These are phyloP conservation scores for Cordyceps cicadae DNA, from an alignment of 2,329 filamentous ascomycete species.

Conservation along the genomic window DNA sequence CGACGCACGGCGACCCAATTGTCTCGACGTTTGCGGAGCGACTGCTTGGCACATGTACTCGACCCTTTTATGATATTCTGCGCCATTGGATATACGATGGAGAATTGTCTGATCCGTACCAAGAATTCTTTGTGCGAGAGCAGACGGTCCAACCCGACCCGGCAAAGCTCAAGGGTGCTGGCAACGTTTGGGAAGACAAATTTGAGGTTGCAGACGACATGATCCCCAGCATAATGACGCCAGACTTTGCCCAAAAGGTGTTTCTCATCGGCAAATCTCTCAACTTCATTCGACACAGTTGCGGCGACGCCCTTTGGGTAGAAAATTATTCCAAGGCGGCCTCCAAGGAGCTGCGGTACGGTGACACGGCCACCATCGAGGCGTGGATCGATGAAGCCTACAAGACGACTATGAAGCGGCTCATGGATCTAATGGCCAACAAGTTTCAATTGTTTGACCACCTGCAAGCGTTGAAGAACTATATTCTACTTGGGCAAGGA, in stretches of 20 bases:
- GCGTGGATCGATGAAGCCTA: conserved; percentile 94
- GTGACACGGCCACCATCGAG: conserved; percentile 85
- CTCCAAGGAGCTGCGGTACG: conserved; percentile 85
- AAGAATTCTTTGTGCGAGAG: conserved; percentile 91
- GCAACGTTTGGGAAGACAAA: conserved; percentile 96
- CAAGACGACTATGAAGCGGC: conserved; percentile 92
- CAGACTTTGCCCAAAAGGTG: conserved; percentile 91
- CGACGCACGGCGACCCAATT: conserved; percentile 90
- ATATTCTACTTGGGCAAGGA: conserved; percentile 86
- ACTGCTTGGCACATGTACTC: conserved; percentile 75
- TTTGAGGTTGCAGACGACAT: conserved; percentile 78
- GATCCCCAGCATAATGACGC: conserved; percentile 87
- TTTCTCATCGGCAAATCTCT: conserved; percentile 96
- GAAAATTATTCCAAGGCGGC: conserved; percentile 89
- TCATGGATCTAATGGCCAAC: conserved; percentile 86
- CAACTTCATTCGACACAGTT: conserved; percentile 96
- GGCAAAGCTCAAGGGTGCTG: conserved; percentile 53
- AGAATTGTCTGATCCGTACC: conserved; percentile 90
- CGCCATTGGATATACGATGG: conserved; percentile 98
- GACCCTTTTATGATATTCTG: conserved; percentile 94
- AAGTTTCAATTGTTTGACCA: conserved; percentile 96
- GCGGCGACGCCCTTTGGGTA: conserved; percentile 89
- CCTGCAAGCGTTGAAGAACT: conserved; percentile 83
- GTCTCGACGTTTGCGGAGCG: conserved; percentile 90
- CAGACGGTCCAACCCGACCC: conserved; percentile 50